These are phyloP conservation scores for Mesostigma viride DNA, from an alignment of 139 green algal species.

Conservation along the genomic window DNA sequence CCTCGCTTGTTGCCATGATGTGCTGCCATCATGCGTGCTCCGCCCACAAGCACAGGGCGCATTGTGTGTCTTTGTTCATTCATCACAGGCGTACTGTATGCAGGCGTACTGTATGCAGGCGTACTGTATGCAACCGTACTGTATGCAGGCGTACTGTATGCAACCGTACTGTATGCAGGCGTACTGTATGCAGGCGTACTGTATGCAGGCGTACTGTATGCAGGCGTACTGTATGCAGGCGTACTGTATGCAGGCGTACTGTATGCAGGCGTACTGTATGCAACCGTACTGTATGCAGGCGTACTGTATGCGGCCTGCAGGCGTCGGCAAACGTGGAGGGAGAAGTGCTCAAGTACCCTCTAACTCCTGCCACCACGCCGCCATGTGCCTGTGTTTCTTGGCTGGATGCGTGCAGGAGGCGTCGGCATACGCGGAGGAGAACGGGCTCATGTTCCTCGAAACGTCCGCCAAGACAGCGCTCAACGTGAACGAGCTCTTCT, in stretches of 20 bases:
- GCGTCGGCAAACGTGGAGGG: slow-evolving; percentile 46
- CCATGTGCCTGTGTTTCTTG: neutral
- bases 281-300: neutral
- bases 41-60: no score
- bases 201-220: no score
- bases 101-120: no score
- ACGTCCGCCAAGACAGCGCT: slow-evolving; percentile 49
- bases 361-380: slow-evolving; percentile 51
- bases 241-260: neutral
- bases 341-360: slow-evolving; percentile 42
- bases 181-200: no score
- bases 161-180: no score
- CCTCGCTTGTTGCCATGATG: no score
- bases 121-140: no score
- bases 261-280: neutral
- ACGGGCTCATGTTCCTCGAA: slow-evolving; percentile 45
- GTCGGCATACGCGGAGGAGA: slow-evolving; percentile 47
- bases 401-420: slow-evolving; percentile 35
- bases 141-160: no score
- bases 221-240: no score
- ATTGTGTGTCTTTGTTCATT: no score
- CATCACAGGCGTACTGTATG: no score
- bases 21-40: no score
- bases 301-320: slow-evolving; percentile 26
- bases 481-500: slow-evolving; percentile 43